Percentiles rank a stretch among this genome's conserved stretches.
Conservation (phyloP, 2,329 filamentous ascomycete species). For the Trichoderma citrinoviride region DNA sequence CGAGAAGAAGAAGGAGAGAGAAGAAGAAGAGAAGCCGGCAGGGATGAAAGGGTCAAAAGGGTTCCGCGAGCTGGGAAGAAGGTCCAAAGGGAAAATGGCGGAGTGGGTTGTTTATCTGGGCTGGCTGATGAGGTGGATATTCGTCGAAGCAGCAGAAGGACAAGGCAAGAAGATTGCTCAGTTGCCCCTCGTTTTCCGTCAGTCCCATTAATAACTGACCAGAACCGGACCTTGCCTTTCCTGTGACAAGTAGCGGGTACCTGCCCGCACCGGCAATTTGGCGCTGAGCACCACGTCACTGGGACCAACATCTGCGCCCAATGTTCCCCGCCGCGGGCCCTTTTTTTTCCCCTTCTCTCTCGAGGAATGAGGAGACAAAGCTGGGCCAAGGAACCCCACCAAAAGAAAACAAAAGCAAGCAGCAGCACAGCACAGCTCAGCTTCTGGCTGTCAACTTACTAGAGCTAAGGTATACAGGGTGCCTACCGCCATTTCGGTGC, state of each 20-base stretch:
- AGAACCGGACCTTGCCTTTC: no score
- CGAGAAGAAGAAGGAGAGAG: not conserved
- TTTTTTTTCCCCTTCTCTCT: not conserved
- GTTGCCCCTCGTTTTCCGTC: constrained; percentile 19
- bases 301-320: constrained; percentile 17
- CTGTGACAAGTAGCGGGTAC: not conserved
- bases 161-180: not conserved
- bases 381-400: constrained; percentile 17
- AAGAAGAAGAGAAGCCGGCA: not conserved
- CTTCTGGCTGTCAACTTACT: no score
- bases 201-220: no score
- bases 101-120: constrained; percentile 22
- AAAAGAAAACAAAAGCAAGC: not conserved
- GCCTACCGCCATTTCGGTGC: constrained; percentile 14
- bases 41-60: constrained; percentile 1
- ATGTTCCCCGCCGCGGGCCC: constrained; percentile 17
- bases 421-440: not conserved
- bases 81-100: constrained; percentile 16
- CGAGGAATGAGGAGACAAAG: not conserved
- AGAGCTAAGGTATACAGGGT: constrained; percentile 2
- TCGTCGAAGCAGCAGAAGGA: not conserved
- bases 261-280: not conserved
- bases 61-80: not conserved
- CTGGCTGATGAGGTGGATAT: constrained; percentile 8
- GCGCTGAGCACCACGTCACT: constrained; percentile 8